Base-by-base conservation (phyloP, 345 rosid species). In the Excoecaria cochinchinensis region DNA sequence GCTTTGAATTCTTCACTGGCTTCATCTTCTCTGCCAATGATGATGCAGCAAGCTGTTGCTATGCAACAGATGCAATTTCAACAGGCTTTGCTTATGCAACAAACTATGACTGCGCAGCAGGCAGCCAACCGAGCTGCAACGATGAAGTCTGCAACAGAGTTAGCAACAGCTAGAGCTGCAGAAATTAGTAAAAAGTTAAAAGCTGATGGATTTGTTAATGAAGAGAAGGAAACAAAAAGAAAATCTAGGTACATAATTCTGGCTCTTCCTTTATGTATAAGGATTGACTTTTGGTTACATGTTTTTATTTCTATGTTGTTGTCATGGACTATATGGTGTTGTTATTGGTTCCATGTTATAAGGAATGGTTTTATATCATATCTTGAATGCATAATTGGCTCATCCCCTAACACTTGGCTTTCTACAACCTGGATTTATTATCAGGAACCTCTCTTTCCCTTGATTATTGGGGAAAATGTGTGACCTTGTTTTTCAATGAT, bases 11-110 rank as follows among this genome's bases (percentile, higher is more conserved):
- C 90, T 77, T 80, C 95, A 42, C 40, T 73, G 51, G 76, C 88
- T 72, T 84, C 95, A 22, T 90, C 99, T 64, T 91, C 98, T 70
- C 84, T 95, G 75, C 99, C 97, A 73, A 83, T 95, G 89, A 90
- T 94, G 92, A 92, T 95, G 98, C 99, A 95, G 87, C 99, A 95
- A 84, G 99, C 99, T 73, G 99, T 95, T 77, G 95, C 94, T 25
- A 91, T 92, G 94, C 99, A 95, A 80, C 99, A 95, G 79, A 91
- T 95, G 97, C 98, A 95, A 71, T 95, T 92, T 82, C 99, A 95
- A 68, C 98, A 95, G 85, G 94, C 98, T 73, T 88, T 95, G 87
- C 83, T 92, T 70, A 95, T 95, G 99, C 99, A 95, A 56, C 99
- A 95, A 83, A 90, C 91, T 38, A 72, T 92, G 93, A 90, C 90